These are phyloP conservation scores for Achlya hypogyna DNA, from an alignment of 352 stramenopile genomes.

Conservation along the genomic window DNA sequence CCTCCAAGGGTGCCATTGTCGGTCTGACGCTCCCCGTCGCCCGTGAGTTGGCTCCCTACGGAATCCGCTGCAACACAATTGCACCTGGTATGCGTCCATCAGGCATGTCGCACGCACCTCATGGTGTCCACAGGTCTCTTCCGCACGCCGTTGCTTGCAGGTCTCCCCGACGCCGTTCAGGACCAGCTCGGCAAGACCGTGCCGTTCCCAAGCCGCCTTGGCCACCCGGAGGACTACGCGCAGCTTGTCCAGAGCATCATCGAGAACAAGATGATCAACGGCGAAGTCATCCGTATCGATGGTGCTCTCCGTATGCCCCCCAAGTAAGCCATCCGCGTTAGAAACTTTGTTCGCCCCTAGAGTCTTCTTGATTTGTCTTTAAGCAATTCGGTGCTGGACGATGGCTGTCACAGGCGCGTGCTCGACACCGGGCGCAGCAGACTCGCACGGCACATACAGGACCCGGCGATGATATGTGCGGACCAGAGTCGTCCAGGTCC, in stretches of 20 bases:
- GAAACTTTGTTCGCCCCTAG: not conserved
- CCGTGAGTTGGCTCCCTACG: conserved; percentile 87
- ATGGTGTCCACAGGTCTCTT: conserved; percentile 73
- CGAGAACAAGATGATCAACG: conserved; percentile 98
- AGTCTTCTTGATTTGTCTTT: too few species aligned
- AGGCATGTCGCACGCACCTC: not conserved
- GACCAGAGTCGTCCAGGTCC: not conserved
- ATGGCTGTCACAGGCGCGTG: too few species aligned
- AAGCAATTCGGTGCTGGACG: too few species aligned
- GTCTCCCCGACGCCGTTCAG: conserved; percentile 92
- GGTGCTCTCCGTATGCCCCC: conserved; percentile 93
- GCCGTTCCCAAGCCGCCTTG: conserved; percentile 93
- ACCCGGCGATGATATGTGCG: too few species aligned
- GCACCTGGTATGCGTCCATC: conserved; percentile 46
- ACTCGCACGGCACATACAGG: too few species aligned
- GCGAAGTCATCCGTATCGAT: conserved; percentile 96
- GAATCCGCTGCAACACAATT: conserved; percentile 96
- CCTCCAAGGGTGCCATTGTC: conserved; percentile 94
- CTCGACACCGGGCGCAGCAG: too few species aligned
- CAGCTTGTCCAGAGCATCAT: conserved; percentile 93
- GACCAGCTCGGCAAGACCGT: conserved; percentile 89
- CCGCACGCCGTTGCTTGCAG: conserved; percentile 92
- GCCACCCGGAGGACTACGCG: conserved; percentile 92
- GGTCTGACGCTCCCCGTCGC: conserved; percentile 96
- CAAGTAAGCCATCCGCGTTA: conserved; percentile 38